These are phyloP conservation scores for Psidium guajava DNA, from an alignment of 345 rosid genomes.

Conservation along the genomic window DNA sequence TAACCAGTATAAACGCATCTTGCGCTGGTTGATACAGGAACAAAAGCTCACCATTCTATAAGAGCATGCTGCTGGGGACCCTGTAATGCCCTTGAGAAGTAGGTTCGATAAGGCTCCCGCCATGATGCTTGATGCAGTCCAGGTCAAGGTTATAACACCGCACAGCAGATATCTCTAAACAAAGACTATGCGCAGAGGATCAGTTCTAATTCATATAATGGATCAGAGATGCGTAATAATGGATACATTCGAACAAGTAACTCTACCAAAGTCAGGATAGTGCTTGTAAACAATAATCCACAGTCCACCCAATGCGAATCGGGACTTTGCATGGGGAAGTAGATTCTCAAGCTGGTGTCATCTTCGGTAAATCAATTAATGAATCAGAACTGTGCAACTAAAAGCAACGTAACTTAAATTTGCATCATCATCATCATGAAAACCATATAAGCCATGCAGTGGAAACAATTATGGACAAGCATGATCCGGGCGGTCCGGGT, in stretches of 20 bases:
- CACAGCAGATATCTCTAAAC: not conserved
- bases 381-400: not conserved
- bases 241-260: not conserved
- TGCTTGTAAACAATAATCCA: not conserved
- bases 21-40: not conserved
- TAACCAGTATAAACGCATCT: not conserved
- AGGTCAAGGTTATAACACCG: not conserved
- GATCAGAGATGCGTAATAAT: too few relatives aligned
- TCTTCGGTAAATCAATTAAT: not conserved
- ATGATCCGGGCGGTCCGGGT: not conserved
- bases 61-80: slow-evolving; percentile 10
- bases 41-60: not conserved
- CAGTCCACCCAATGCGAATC: not conserved
- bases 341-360: not conserved
- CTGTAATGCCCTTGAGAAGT: slow-evolving; percentile 29
- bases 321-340: not conserved
- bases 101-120: slow-evolving; percentile 45
- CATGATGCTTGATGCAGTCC: slow-evolving; percentile 15
- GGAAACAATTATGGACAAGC: not conserved
- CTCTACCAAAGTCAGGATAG: not conserved
- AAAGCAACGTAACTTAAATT: not conserved
- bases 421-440: not conserved
- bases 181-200: not conserved
- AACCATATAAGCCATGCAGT: not conserved
- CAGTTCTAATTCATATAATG: not conserved